Conservation (phyloP, 257 asterid species). For the Anisodus tanguticus region DNA sequence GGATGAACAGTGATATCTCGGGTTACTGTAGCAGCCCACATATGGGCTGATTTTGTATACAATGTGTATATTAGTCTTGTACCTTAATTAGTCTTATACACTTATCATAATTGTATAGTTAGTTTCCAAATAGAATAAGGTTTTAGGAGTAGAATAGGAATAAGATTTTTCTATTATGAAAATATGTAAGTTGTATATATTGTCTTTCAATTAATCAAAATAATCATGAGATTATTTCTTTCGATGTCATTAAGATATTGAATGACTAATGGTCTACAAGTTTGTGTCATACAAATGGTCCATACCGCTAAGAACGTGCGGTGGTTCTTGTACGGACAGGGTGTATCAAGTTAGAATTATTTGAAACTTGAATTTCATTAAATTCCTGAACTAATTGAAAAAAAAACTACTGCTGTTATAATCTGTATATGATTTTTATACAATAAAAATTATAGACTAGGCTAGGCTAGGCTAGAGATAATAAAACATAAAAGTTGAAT, state of each 20-base stretch:
- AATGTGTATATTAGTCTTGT: too few species aligned
- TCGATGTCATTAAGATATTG: constrained; percentile 1
- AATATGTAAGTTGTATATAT: too few species aligned
- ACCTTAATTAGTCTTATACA: too few species aligned
- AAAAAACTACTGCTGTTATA: not conserved
- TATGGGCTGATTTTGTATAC: too few species aligned
- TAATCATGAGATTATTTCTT: too few species aligned
- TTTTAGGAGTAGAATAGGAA: too few species aligned
- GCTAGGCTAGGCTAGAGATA: not conserved
- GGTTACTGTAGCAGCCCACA: too few species aligned
- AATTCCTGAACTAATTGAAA: not conserved
- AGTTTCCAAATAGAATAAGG: too few species aligned
- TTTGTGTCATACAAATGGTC: constrained; percentile 1
- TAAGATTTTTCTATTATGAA: not conserved
- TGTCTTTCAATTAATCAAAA: too few species aligned
- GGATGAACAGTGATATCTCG: too few species aligned
- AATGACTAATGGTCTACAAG: not conserved
- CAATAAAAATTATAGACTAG: not conserved
- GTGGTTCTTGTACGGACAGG: constrained; percentile 31
- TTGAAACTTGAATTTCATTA: not conserved
- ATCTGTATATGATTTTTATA: not conserved
- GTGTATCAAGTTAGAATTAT: constrained; percentile 17
- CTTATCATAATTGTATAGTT: too few species aligned
- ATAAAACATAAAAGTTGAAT: constrained; percentile 9
- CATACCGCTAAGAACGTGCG: constrained; percentile 20